Evolutionary conservation across 192 early-diverging fungal genomes (phyloP).

Genomic region (Coemansia sp.): DNA sequence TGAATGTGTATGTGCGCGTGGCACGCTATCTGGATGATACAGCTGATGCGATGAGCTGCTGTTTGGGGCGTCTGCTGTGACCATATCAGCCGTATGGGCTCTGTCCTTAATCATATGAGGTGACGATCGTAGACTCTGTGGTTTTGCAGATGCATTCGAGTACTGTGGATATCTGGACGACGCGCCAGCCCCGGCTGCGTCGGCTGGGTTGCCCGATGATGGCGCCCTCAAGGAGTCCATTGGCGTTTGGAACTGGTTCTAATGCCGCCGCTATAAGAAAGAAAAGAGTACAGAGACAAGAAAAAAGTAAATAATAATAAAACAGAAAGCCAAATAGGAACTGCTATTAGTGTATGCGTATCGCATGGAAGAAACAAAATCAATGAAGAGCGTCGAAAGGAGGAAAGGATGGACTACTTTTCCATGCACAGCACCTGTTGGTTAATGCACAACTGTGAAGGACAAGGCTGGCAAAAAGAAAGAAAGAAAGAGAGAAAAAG

Average conservation of each 20-base stretch:
- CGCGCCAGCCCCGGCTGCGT: neutral
- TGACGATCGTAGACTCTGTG: conserved; percentile 2
- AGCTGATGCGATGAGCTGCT: neutral
- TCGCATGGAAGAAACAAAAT: neutral
- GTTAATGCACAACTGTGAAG: neutral
- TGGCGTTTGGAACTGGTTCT: neutral
- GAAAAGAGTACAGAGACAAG: conserved; percentile 1
- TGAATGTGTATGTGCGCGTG: conserved; percentile 9
- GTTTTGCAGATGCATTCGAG: neutral
- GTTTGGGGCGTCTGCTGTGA: neutral
- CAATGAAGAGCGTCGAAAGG: conserved; percentile 7
- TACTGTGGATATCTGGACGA: conserved; percentile 1
- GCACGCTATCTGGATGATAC: neutral
- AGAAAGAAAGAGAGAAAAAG: neutral
- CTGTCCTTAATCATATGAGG: conserved; percentile 4
- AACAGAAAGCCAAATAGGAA: neutral
- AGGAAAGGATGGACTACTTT: neutral
- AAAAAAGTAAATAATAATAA: conserved; percentile 10
- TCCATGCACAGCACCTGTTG: too few relatives aligned
- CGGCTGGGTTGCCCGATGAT: neutral
- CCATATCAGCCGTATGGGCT: conserved; percentile 2
- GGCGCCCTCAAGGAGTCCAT: neutral
- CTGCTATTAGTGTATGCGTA: neutral
- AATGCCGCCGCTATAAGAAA: neutral
- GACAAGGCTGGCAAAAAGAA: neutral